phyloP scores from a whole-genome alignment of 1,139 yeast species.

The Debaryomyces sp. region DNA sequence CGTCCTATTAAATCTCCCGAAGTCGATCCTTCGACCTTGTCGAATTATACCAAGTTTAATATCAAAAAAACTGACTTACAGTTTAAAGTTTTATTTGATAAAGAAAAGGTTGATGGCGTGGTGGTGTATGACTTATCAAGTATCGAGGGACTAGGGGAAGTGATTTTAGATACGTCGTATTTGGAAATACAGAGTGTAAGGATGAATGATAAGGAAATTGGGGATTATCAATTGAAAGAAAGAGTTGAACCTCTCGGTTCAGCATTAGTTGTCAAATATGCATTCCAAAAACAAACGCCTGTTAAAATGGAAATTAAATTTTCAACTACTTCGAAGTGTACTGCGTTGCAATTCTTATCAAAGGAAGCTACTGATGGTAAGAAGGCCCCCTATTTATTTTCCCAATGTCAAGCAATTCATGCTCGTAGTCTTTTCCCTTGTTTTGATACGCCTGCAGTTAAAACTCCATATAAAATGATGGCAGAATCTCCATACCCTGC shows the following conservation, averaged over 20 bases:
- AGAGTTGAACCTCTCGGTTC: slow-evolving; percentile 72
- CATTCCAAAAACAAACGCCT: slow-evolving; percentile 15
- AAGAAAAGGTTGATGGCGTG: slow-evolving; percentile 54
- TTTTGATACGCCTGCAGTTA: slow-evolving; percentile 88
- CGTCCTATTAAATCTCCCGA: slow-evolving; percentile 57
- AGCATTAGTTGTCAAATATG: slow-evolving; percentile 46
- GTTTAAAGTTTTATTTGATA: slow-evolving; percentile 58
- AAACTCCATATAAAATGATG: slow-evolving; percentile 62
- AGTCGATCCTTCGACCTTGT: slow-evolving; percentile 44
- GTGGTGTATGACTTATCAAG: slow-evolving; percentile 51
- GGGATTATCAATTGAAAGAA: slow-evolving; percentile 41
- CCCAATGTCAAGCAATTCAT: slow-evolving; percentile 91
- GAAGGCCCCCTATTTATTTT: slow-evolving; percentile 73
- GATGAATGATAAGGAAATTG: slow-evolving; percentile 43
- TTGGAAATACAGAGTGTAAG: slow-evolving; percentile 50
- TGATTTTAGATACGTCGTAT: slow-evolving; percentile 71
- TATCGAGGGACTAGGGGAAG: slow-evolving; percentile 24
- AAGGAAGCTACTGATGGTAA: slow-evolving; percentile 81
- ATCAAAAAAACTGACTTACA: slow-evolving; percentile 52
- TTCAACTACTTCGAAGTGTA: slow-evolving; percentile 71
- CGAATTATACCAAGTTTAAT: slow-evolving; percentile 37
- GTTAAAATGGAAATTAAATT: slow-evolving; percentile 51
- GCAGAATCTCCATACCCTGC: slow-evolving; percentile 68
- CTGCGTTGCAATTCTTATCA: slow-evolving; percentile 84
- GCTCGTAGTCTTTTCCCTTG: slow-evolving; percentile 88